Conservation (phyloP, 345 rosid genomes). For the Rubroshorea leprosula region DNA sequence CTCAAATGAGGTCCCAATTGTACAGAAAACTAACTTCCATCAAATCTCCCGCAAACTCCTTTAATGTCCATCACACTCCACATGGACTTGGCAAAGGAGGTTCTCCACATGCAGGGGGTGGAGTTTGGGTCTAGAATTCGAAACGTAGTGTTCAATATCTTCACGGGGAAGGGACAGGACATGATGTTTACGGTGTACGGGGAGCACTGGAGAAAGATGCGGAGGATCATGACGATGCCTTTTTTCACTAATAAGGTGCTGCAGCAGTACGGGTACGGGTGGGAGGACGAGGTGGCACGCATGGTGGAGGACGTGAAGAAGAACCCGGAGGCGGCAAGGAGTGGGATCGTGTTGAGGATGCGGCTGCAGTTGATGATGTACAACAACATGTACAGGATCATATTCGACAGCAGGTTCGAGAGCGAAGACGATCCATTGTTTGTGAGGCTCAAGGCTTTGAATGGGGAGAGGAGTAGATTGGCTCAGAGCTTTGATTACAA, state of each 20-base stretch:
- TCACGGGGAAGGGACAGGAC: slow-evolving; percentile 92
- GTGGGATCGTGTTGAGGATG: too few relatives aligned
- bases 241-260: slow-evolving; percentile 93
- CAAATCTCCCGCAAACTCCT: too few relatives aligned
- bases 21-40: too few relatives aligned
- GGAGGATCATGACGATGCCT: slow-evolving; percentile 92
- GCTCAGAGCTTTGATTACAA: slow-evolving; percentile 93
- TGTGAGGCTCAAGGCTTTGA: slow-evolving; percentile 76
- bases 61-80: too few relatives aligned
- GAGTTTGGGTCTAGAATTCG: slow-evolving; percentile 52
- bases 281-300: slow-evolving; percentile 69
- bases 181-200: slow-evolving; percentile 97
- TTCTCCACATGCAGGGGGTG: too few relatives aligned
- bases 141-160: slow-evolving; percentile 84
- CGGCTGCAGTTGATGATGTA: too few relatives aligned
- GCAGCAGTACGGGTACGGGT: slow-evolving; percentile 62
- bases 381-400: too few relatives aligned
- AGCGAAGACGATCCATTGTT: too few relatives aligned
- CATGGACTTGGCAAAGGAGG: too few relatives aligned
- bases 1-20: too few relatives aligned
- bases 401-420: too few relatives aligned
- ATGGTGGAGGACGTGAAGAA: slow-evolving; percentile 78
- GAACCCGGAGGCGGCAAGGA: slow-evolving; percentile 57
- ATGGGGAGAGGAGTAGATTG: slow-evolving; percentile 79
- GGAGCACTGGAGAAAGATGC: slow-evolving; percentile 94